These are phyloP conservation scores for Neonectria hederae DNA, from an alignment of 2,329 filamentous ascomycete genomes.

Conservation along the genomic window DNA sequence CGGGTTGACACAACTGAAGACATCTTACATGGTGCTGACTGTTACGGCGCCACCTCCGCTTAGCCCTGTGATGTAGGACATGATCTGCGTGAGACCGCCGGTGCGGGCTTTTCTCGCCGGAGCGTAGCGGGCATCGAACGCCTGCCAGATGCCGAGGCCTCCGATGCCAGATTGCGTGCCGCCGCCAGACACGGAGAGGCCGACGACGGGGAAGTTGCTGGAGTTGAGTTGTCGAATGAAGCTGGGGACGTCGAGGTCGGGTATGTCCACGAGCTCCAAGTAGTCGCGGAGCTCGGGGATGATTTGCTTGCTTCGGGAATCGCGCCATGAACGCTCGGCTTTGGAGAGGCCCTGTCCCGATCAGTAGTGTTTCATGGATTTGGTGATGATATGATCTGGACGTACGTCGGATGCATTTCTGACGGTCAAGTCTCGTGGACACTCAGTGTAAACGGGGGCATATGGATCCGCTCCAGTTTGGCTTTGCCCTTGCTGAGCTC, in stretches of 20 bases:
- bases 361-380: accelerated
- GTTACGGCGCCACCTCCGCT: slow-evolving; percentile 43
- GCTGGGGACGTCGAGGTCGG: slow-evolving; percentile 30
- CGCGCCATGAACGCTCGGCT: slow-evolving; percentile 36
- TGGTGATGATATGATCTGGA: accelerated
- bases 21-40: slow-evolving; percentile 35
- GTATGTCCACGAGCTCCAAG: slow-evolving; percentile 35
- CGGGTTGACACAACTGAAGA: accelerated
- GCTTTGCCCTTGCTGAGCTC: neutral
- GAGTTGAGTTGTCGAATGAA: slow-evolving; percentile 36
- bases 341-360: slow-evolving; percentile 37
- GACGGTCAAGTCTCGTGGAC: slow-evolving; percentile 22
- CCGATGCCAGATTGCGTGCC: slow-evolving; percentile 44
- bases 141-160: slow-evolving; percentile 42
- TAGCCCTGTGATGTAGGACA: slow-evolving; percentile 41
- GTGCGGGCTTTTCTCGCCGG: slow-evolving; percentile 30
- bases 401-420: slow-evolving; percentile 21
- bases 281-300: slow-evolving; percentile 35
- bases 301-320: slow-evolving; percentile 30
- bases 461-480: slow-evolving; percentile 23
- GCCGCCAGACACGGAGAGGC: slow-evolving; percentile 41
- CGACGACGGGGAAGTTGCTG: slow-evolving; percentile 34
- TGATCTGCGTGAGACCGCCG: slow-evolving; percentile 38
- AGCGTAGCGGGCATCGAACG: slow-evolving; percentile 40
- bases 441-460: slow-evolving; percentile 25